Base-by-base conservation (phyloP, 495 filamentous ascomycete genomes). In the Lichina pygmaea region DNA sequence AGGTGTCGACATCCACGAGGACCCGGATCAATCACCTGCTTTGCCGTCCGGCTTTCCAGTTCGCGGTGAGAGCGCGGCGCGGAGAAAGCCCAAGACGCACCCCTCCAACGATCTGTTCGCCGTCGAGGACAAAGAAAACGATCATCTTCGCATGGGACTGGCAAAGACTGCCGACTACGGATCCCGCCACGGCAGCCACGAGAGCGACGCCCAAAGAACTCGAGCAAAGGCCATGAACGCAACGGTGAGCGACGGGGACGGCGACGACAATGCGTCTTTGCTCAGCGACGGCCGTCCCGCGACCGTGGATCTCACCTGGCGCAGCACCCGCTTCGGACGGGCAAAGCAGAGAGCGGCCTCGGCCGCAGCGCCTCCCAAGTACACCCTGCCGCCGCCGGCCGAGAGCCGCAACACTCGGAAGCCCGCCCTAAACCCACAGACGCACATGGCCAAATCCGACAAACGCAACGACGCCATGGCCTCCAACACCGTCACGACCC, bases 311-410 rank as follows among this genome's bases (percentile, higher is more conserved):
- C 53, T 59, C n/a, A 68, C 64, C 31, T 48, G 64, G 17, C 66
- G 64, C 45, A 66, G 58, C 44, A 72, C 73, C 40, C 69, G 74
- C 46, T 78, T 77, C 55, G 61, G 58, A 32, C 63, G 58, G 38
- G 40, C 49, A n/a, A 63, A 66, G 45, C 52, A 61, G 34, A 53
- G 67, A 57, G 53, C 66, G 61, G 45, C 61, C 52, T 49, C 64
- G 57, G 38, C 65, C 55, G 24, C 34, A 36, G 59, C 60, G 5
- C 62, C 61, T 40, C 55, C 54, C 17, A 57, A 57, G 41, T 60
- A 65, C 45, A 24, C 4, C 24, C 4, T 24, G 24, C 24, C 24
- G n/a, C 54, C 33, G 60, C 60, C 42, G 57, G 54, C 17, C 53
- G 52, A 34, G 60, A 61, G 43, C 34, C 44, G 24, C 2, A 24